Evolutionary conservation across 176 grass and related monocot genomes (phyloP).

Genomic region (Ananas comosus): DNA sequence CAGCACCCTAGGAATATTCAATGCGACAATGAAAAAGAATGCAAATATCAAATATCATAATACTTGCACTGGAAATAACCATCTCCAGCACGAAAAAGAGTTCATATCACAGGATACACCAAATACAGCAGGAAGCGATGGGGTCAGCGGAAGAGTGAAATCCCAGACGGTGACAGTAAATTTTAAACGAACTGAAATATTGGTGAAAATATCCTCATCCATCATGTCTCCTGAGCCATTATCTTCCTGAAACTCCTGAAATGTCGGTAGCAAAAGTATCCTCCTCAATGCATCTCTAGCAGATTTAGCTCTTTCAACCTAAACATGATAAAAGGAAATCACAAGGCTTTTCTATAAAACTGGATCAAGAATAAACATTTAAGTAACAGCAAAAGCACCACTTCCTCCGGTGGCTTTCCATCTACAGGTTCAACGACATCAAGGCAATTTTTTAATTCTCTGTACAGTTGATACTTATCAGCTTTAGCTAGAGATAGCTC

Average conservation of each 20-base stretch:
- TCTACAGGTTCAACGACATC: constrained; percentile 57
- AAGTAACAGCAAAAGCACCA: constrained; percentile 41
- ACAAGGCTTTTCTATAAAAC: too few species aligned
- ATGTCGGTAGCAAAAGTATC: constrained; percentile 46
- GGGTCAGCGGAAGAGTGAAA: constrained; percentile 88
- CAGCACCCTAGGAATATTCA: not conserved
- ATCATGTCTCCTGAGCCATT: constrained; percentile 70
- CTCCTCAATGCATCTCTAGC: constrained; percentile 51
- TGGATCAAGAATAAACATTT: too few species aligned
- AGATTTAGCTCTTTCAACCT: constrained; percentile 58
- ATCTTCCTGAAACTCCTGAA: constrained; percentile 56
- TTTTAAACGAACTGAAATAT: constrained; percentile 68
- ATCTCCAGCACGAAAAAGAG: not conserved
- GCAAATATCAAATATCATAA: not conserved
- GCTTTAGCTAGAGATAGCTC: constrained; percentile 48
- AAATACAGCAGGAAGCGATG: constrained; percentile 97
- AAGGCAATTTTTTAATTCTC: constrained; percentile 61
- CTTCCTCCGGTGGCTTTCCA: constrained; percentile 62
- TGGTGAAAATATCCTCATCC: constrained; percentile 87
- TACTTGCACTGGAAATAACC: not conserved
- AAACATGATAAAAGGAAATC: constrained; percentile 17
- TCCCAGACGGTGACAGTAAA: constrained; percentile 91
- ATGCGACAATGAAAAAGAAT: not conserved
- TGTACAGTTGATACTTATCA: constrained; percentile 61
- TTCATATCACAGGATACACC: constrained; percentile 64